Evolutionary conservation across 1,139 yeast species (phyloP), one percentile per base, ranked within the genome.

Genomic region (Candida anutae): DNA sequence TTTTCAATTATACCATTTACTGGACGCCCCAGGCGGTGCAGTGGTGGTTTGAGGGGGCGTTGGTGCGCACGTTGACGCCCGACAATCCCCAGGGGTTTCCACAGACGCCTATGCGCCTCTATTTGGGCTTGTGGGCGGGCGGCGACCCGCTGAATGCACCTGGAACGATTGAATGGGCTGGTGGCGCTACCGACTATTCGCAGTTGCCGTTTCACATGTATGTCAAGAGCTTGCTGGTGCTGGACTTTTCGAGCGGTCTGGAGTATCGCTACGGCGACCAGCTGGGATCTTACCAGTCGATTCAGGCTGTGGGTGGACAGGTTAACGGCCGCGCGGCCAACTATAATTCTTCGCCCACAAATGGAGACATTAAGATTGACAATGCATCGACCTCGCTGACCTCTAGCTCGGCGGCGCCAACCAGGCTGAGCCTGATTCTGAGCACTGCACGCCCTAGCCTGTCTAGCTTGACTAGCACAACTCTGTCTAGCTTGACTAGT

Each of bases 201-300:
- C 48, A 64, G 19, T 45, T 53, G 17, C 71, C 71, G 1, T 63
- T 55, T 37, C 36, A 42, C 8, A 62, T 62, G 69, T 32, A 34
- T 21, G 48, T 59, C 6, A 47, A 37, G 24, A 46, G 52, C 27
- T 39, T 63, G 25, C 24, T 37, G 8, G 62, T 59, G 10, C 43
- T 35, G 14, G 65, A 62, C 39, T 61, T 56, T 38, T 50, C 62
- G 17, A 45, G 56, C 11, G 70, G 68, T 24, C 46, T 45, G 13
- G 48, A 49, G 15, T 55, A 58, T 43, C 49, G 56, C 17, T 64
- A 70, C 52, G 50, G 66, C 28, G 93, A 76, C 48, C 60, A 64
- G 27, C 47, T 77, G 13, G 95, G 95, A 18, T 42, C 55, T 21
- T 79, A 84, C 82, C 48, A 66, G 25, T 77, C 88, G 2, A 82